phyloP scores from a whole-genome alignment of 2,329 filamentous ascomycete species.

The Fusarium udum region DNA sequence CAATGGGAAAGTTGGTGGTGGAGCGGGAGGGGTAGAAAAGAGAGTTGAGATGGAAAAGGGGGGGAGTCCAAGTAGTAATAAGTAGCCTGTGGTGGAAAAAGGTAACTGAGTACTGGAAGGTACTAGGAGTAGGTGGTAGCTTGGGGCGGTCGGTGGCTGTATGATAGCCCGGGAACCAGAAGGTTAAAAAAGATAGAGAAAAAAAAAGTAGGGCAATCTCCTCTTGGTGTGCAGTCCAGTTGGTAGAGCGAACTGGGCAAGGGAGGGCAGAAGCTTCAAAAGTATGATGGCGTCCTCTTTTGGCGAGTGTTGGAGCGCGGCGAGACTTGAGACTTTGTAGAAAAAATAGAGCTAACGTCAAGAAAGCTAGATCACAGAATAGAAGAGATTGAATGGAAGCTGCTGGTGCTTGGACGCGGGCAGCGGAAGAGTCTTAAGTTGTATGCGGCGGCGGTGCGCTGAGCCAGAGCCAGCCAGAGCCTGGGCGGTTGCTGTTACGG shows the following conservation, averaged over 20 bases:
- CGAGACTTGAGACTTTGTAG: constrained; percentile 35
- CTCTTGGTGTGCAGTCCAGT: neutral
- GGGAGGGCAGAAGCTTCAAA: constrained; percentile 27
- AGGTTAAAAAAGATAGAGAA: constrained; percentile 30
- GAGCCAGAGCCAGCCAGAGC: constrained; percentile 19
- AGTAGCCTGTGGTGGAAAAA: constrained; percentile 15
- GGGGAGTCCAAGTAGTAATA: constrained; percentile 44
- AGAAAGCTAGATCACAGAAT: constrained; percentile 33
- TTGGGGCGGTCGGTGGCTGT: constrained; percentile 12
- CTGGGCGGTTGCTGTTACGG: neutral
- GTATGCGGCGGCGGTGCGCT: constrained; percentile 29
- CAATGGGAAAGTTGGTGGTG: constrained; percentile 41
- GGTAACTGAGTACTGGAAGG: neutral
- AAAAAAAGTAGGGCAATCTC: constrained; percentile 36
- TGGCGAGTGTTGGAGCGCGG: constrained; percentile 27
- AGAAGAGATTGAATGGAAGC: constrained; percentile 15
- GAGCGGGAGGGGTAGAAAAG: constrained; percentile 42
- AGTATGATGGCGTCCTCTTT: constrained; percentile 34
- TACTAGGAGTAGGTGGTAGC: neutral
- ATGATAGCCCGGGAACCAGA: constrained; percentile 14
- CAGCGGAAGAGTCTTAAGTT: constrained; percentile 29
- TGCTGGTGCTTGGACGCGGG: constrained; percentile 11
- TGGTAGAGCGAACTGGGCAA: constrained; percentile 19
- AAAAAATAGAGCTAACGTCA: constrained; percentile 32
- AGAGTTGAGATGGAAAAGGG: constrained; percentile 36